Percentiles rank a stretch among this genome's conserved stretches.
Conservation (phyloP, 2,329 filamentous ascomycete species). For the Ophiostoma himal-ulmi region DNA sequence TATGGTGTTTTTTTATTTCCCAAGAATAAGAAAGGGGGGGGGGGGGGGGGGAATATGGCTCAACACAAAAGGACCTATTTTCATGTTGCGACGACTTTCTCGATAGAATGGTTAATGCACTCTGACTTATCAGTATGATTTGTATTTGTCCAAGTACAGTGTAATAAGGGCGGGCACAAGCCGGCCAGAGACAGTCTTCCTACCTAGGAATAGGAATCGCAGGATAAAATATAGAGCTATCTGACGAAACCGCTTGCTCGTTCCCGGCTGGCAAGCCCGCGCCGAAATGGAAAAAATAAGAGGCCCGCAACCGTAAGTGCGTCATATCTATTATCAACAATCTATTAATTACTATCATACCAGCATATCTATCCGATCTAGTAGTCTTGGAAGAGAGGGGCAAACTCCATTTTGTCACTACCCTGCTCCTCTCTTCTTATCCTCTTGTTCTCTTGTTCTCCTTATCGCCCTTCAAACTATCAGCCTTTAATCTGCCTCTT, state of each 20-base stretch:
- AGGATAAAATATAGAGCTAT: neutral
- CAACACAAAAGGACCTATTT: neutral
- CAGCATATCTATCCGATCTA: neutral
- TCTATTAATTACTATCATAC: neutral
- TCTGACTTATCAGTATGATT: neutral
- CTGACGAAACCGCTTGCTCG: neutral
- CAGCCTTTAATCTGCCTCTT: neutral
- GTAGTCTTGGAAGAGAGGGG: conserved; percentile 6
- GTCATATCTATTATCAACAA: conserved; percentile 13
- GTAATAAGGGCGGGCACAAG: neutral
- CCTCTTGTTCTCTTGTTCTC: neutral
- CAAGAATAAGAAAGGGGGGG: too few species aligned
- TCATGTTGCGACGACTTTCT: neutral
- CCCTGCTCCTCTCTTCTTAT: neutral
- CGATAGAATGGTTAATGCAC: neutral
- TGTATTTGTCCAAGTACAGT: neutral
- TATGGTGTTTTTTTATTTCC: too few species aligned
- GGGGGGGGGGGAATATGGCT: too few species aligned
- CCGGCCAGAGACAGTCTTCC: conserved; percentile 4
- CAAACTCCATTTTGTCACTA: neutral
- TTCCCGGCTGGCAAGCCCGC: neutral
- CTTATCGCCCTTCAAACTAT: neutral
- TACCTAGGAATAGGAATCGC: neutral
- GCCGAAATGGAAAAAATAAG: neutral
- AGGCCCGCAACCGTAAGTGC: neutral